Evolutionary conservation across 805 yeast species (phyloP).

Genomic region (Wickerhamomyces bovis): DNA sequence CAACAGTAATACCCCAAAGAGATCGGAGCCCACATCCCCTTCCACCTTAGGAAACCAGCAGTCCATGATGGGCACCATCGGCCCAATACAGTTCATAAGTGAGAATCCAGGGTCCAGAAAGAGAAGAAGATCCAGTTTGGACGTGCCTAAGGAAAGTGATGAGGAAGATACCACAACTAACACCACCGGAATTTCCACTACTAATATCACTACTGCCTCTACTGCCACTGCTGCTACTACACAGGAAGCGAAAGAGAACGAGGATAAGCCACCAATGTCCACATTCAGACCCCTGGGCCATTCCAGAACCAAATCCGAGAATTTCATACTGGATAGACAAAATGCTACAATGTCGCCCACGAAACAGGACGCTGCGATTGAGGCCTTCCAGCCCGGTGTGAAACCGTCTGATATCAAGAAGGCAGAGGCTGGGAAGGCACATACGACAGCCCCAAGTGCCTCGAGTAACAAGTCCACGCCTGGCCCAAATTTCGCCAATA

Average conservation of each 20-base stretch:
- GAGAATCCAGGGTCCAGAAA: slow-evolving; percentile 24
- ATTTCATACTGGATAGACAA: slow-evolving; percentile 6
- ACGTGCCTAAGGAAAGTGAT: background rate
- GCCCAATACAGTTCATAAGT: slow-evolving; percentile 23
- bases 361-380: background rate
- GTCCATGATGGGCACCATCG: slow-evolving; percentile 24
- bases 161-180: background rate
- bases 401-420: background rate
- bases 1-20: background rate
- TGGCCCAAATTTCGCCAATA: slow-evolving; percentile 23
- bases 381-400: background rate
- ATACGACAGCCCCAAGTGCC: background rate
- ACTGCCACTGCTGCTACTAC: too few relatives aligned
- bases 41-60: slow-evolving; percentile 5
- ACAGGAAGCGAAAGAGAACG: background rate
- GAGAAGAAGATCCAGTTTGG: slow-evolving; percentile 18
- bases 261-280: slow-evolving; percentile 1
- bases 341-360: background rate
- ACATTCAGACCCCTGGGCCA: slow-evolving; percentile 7
- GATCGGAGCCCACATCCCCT: slow-evolving; percentile 20
- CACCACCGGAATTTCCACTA: too few relatives aligned
- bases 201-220: too few relatives aligned
- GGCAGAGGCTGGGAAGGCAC: background rate
- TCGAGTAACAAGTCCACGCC: slow-evolving; percentile 6
- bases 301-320: slow-evolving; percentile 18